Percentiles rank a stretch among this genome's conserved stretches.
phyloP scores from a whole-genome alignment of 1,139 yeast species.

The Taphrina flavorubra region DNA sequence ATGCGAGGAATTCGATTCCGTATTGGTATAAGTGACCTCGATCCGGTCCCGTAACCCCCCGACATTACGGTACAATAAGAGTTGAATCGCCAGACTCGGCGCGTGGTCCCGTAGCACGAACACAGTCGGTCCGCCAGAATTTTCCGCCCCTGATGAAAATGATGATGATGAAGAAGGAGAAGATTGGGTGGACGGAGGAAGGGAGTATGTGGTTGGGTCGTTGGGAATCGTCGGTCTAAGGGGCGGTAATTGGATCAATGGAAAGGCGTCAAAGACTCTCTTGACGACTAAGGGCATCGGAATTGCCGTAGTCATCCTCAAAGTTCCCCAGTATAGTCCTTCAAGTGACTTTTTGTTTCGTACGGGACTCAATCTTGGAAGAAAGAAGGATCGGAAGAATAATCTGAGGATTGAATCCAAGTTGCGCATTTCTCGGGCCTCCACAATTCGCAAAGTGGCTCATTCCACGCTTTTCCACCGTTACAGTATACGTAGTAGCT shows the following conservation, averaged over 20 bases:
- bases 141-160: too few relatives aligned
- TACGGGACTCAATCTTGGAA: too few relatives aligned
- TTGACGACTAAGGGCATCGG: slow-evolving; percentile 27
- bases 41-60: neutral
- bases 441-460: neutral
- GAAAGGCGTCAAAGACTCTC: slow-evolving; percentile 30
- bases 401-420: too few relatives aligned
- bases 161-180: neutral
- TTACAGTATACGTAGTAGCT: too few relatives aligned
- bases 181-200: neutral
- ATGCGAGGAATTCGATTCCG: neutral
- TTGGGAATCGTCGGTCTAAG: neutral
- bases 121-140: neutral
- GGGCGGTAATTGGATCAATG: slow-evolving; percentile 24
- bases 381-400: too few relatives aligned
- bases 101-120: slow-evolving; percentile 1
- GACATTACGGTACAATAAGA: neutral
- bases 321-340: too few relatives aligned
- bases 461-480: slow-evolving; percentile 9
- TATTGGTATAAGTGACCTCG: neutral
- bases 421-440: neutral
- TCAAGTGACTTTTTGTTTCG: too few relatives aligned
- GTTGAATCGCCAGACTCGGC: neutral
- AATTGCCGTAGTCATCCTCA: neutral
- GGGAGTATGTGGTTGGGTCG: neutral